phyloP scores from a whole-genome alignment of 441 rosid genomes.

The Pelargonium fulgidum region DNA sequence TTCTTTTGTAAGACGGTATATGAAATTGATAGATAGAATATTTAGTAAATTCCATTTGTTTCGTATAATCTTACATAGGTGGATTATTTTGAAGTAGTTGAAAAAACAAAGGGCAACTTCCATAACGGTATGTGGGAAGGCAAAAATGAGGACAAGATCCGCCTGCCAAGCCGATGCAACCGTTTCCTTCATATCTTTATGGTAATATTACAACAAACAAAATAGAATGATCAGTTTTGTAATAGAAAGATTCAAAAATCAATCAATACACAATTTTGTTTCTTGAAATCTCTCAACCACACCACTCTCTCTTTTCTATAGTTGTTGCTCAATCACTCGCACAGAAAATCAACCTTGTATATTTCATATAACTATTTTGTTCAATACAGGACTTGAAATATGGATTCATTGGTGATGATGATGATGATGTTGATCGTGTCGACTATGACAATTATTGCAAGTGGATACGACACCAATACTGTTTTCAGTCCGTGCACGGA shows the following conservation, averaged over 20 bases:
- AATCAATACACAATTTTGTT: no score
- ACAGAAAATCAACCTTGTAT: no score
- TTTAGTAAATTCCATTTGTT: no score
- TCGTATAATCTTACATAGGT: no score
- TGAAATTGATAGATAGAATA: no score
- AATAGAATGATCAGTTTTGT: not conserved
- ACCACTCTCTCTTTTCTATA: no score
- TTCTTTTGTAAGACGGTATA: no score
- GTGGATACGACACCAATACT: conserved; percentile 46
- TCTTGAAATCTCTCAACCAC: no score
- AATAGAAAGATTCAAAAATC: no score
- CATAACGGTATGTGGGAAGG: not conserved
- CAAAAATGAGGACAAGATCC: conserved; percentile 36
- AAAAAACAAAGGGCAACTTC: not conserved
- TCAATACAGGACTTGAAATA: not conserved
- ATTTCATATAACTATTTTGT: no score
- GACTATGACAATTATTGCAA: conserved; percentile 22
- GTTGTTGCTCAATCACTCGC: no score
- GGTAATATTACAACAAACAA: not conserved
- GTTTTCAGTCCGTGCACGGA: conserved; percentile 67
- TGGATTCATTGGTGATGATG: not conserved
- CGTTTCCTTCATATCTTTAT: conserved; percentile 18
- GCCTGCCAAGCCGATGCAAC: conserved; percentile 41
- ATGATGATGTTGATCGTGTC: conserved; percentile 1
- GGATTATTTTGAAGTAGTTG: not conserved